Evolutionary conservation across 1,139 yeast genomes (phyloP).

Genomic region (Saccharomyces hybrid): DNA sequence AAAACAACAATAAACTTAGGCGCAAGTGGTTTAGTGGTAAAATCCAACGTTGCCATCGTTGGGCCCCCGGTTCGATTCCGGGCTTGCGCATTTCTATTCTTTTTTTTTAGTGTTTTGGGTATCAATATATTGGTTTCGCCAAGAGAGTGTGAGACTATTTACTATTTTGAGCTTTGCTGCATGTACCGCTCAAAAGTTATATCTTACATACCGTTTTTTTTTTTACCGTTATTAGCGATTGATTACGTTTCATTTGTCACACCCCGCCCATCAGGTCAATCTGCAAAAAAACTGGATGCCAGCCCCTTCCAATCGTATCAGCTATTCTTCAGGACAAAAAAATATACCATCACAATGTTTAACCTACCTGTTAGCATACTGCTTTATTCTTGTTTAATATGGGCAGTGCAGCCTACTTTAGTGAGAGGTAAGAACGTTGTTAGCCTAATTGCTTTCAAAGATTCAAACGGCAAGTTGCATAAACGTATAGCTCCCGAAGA

Average conservation of each 20-base stretch:
- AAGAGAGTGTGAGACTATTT: background rate
- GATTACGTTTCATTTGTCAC: too few species aligned
- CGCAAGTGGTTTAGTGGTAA: slow-evolving; percentile 9
- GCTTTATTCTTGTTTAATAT: background rate
- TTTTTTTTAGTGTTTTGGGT: too few species aligned
- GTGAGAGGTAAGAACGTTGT: slow-evolving; percentile 8
- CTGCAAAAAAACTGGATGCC: background rate
- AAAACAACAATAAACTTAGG: background rate
- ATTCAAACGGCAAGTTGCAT: slow-evolving; percentile 8
- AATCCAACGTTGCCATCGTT: slow-evolving; percentile 6
- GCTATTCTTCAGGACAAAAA: too few species aligned
- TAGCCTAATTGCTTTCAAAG: slow-evolving; percentile 5
- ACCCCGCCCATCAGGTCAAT: background rate
- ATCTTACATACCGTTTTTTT: too few species aligned
- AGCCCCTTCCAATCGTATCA: too few species aligned
- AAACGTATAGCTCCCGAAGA: slow-evolving; percentile 8
- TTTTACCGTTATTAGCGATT: too few species aligned
- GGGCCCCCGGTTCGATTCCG: slow-evolving; percentile 51
- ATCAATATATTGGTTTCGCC: background rate
- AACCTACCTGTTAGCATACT: background rate
- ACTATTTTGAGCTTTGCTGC: too few species aligned
- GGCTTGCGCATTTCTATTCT: slow-evolving; percentile 37
- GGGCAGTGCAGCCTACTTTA: background rate
- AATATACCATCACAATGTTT: background rate
- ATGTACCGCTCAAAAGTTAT: too few species aligned